phyloP scores from a whole-genome alignment of 768 basidiomycete species.

The Psilocybe cubensis region DNA sequence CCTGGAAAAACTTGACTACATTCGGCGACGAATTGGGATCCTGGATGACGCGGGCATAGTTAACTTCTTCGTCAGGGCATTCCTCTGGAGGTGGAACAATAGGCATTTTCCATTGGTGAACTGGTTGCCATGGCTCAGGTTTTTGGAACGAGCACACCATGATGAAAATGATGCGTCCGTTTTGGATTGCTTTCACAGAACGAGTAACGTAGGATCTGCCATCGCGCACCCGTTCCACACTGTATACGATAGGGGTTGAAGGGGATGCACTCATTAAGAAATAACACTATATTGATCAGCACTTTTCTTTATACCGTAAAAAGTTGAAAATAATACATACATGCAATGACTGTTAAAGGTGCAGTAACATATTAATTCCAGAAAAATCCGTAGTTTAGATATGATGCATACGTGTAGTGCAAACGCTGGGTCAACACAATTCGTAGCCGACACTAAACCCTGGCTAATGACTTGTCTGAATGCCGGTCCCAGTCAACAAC shows the following conservation, averaged over 20 bases:
- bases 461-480: slow-evolving; percentile 82
- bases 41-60: slow-evolving; percentile 33
- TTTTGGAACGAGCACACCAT: slow-evolving; percentile 83
- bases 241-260: slow-evolving; percentile 75
- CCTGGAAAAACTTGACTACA: slow-evolving; percentile 35
- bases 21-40: slow-evolving; percentile 35
- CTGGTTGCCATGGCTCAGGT: slow-evolving; percentile 77
- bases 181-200: slow-evolving; percentile 61
- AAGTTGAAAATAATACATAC: slow-evolving; percentile 41
- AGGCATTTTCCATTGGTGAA: slow-evolving; percentile 72
- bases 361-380: neutral
- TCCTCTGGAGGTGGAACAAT: slow-evolving; percentile 59
- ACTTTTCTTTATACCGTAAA: neutral
- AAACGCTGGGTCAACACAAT: slow-evolving; percentile 66
- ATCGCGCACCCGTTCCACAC: slow-evolving; percentile 74
- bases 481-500: neutral
- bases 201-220: slow-evolving; percentile 77
- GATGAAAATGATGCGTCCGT: slow-evolving; percentile 52
- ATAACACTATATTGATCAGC: slow-evolving; percentile 61
- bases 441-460: slow-evolving; percentile 81
- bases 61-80: slow-evolving; percentile 61
- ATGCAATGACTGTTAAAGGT: slow-evolving; percentile 61
- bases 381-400: neutral
- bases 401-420: slow-evolving; percentile 67
- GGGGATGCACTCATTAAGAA: slow-evolving; percentile 79